These are phyloP conservation scores for Salmacisia buchloeana DNA, from an alignment of 1,284 basidiomycete genomes.

Conservation along the genomic window DNA sequence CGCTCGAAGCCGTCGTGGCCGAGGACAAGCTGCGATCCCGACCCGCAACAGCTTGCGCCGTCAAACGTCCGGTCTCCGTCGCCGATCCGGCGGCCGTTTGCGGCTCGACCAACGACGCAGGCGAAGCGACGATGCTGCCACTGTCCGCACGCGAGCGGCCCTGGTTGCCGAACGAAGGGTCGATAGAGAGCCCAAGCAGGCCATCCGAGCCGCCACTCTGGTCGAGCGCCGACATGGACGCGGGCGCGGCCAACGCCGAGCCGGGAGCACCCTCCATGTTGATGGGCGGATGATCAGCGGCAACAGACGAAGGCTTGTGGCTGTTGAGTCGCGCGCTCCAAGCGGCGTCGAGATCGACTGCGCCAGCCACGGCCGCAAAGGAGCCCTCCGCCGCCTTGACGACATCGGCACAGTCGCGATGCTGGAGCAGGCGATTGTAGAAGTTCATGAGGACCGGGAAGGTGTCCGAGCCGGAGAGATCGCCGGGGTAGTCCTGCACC, in stretches of 20 bases:
- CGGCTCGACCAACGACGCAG: background rate
- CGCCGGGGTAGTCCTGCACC: conserved; percentile 44
- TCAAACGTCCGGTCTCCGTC: background rate
- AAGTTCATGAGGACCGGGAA: conserved; percentile 26
- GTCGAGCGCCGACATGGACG: background rate
- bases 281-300: background rate
- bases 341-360: conserved; percentile 33
- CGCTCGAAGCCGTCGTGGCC: conserved; percentile 7
- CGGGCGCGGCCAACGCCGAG: background rate
- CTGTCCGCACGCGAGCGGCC: background rate
- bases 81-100: background rate
- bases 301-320: conserved; percentile 19
- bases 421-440: conserved; percentile 26
- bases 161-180: background rate
- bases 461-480: conserved; percentile 34
- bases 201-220: background rate
- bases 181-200: background rate
- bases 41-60: background rate
- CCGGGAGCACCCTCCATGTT: background rate
- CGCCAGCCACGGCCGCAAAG: conserved; percentile 24
- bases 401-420: conserved; percentile 29
- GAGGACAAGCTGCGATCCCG: conserved; percentile 8
- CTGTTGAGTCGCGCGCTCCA: conserved; percentile 38
- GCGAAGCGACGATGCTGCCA: background rate
- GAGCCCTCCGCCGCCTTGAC: conserved; percentile 24